These are phyloP conservation scores for Asclepias syriaca DNA, from an alignment of 257 asterid species.

Conservation along the genomic window DNA sequence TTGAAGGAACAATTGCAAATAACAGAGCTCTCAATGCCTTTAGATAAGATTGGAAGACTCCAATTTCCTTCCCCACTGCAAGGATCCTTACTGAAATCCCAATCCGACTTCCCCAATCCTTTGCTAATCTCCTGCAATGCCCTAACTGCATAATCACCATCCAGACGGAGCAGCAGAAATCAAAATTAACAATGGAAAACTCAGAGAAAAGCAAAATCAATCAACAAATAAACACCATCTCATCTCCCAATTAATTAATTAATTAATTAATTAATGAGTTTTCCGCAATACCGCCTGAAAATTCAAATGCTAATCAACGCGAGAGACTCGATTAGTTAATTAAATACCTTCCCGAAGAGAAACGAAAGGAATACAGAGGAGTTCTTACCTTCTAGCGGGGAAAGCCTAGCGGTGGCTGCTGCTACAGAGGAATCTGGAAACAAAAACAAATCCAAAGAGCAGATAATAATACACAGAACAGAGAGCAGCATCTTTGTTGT, in stretches of 20 bases:
- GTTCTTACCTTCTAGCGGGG: slow-evolving; percentile 49
- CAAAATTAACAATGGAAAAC: neutral
- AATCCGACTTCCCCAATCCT: slow-evolving; percentile 66
- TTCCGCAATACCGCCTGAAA: no score
- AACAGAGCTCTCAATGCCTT: slow-evolving; percentile 66
- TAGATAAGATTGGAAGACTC: slow-evolving; percentile 46
- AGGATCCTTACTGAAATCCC: slow-evolving; percentile 73
- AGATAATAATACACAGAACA: slow-evolving; percentile 23
- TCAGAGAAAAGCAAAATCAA: neutral
- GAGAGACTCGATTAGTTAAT: no score
- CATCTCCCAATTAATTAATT: no score
- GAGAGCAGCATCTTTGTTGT: slow-evolving; percentile 17
- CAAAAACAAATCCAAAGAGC: slow-evolving; percentile 23
- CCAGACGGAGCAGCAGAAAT: neutral
- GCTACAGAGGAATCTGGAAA: slow-evolving; percentile 27
- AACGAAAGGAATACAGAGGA: no score
- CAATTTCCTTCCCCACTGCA: slow-evolving; percentile 74
- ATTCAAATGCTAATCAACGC: no score
- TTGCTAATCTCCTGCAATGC: slow-evolving; percentile 57
- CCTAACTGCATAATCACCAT: slow-evolving; percentile 34
- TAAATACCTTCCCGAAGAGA: no score
- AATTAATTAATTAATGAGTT: no score
- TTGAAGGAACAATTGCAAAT: slow-evolving; percentile 64
- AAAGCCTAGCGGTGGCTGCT: slow-evolving; percentile 44
- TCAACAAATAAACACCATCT: neutral